These are phyloP conservation scores for Ophioceras dolichostomum DNA, from an alignment of 2,329 filamentous ascomycete genomes.

Conservation along the genomic window DNA sequence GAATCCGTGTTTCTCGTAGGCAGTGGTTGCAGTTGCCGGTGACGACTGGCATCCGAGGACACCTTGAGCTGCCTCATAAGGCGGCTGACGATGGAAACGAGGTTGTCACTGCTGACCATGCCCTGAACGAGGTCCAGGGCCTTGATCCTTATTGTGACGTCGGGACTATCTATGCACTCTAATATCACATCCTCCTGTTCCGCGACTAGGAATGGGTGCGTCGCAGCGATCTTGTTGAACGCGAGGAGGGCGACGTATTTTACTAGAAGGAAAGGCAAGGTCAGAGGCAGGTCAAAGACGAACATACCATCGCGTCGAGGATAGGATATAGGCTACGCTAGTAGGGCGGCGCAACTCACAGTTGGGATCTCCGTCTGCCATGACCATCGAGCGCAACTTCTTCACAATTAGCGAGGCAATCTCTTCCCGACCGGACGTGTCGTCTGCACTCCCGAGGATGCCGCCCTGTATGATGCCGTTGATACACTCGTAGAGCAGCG, in stretches of 20 bases:
- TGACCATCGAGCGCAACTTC: conserved; percentile 88
- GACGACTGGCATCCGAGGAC: conserved; percentile 41
- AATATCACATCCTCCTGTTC: conserved; percentile 94
- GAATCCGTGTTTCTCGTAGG: conserved; percentile 29
- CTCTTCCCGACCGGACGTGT: conserved; percentile 73
- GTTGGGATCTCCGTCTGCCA: conserved; percentile 88
- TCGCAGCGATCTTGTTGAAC: conserved; percentile 86
- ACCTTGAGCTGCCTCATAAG: conserved; percentile 76
- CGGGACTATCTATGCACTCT: conserved; percentile 88
- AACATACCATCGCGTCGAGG: not conserved
- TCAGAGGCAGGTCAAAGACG: no score
- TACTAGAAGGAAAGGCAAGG: no score
- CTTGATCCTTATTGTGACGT: conserved; percentile 90
- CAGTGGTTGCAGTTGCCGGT: no score
- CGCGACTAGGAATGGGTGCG: conserved; percentile 78
- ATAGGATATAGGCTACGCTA: no score
- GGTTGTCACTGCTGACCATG: conserved; percentile 83
- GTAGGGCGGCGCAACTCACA: no score
- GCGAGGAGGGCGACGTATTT: conserved; percentile 95
- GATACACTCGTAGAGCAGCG: conserved; percentile 95
- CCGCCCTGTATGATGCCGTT: conserved; percentile 97
- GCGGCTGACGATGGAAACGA: conserved; percentile 73
- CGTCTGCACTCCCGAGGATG: conserved; percentile 73
- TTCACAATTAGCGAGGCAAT: conserved; percentile 85
- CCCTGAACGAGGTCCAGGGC: conserved; percentile 84